phyloP scores from a whole-genome alignment of 345 rosid species.

The Aquilaria yunnanensis region DNA sequence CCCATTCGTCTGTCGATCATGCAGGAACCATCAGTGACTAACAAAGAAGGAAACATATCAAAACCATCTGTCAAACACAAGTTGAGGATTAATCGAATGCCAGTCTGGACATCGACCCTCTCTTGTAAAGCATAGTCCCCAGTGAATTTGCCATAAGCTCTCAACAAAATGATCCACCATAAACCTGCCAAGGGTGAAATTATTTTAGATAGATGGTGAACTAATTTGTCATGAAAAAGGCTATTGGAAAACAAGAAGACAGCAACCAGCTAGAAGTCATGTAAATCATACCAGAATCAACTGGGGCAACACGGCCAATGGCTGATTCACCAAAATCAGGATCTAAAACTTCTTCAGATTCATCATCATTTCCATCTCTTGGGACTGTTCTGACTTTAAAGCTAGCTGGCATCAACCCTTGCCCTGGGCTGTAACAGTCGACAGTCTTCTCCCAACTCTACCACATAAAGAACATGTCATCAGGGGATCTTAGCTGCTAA shows the following conservation, averaged over 20 bases:
- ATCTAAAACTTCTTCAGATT: constrained; percentile 75
- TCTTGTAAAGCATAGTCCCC: constrained; percentile 81
- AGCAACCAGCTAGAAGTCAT: not conserved
- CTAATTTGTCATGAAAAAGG: no score
- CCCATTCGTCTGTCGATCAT: constrained; percentile 99
- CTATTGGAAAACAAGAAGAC: not conserved
- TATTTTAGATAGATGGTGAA: no score
- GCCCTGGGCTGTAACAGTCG: constrained; percentile 96
- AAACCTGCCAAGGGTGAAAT: constrained; percentile 35
- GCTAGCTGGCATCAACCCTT: constrained; percentile 96
- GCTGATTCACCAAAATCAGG: constrained; percentile 98
- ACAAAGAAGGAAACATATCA: constrained; percentile 93
- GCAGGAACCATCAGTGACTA: constrained; percentile 95
- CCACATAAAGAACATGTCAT: constrained; percentile 19
- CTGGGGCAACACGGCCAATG: constrained; percentile 96
- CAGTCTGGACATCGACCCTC: constrained; percentile 97
- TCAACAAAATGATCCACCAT: constrained; percentile 93
- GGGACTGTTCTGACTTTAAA: constrained; percentile 75
- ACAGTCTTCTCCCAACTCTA: constrained; percentile 99
- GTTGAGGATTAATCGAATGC: constrained; percentile 76
- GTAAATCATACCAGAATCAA: constrained; percentile 70
- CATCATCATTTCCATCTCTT: constrained; percentile 53
- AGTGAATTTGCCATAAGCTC: constrained; percentile 90
- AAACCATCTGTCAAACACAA: constrained; percentile 84
- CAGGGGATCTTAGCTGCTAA: not conserved